Evolutionary conservation across 2,329 filamentous ascomycete genomes (phyloP).

Genomic region (Talaromyces sp.): DNA sequence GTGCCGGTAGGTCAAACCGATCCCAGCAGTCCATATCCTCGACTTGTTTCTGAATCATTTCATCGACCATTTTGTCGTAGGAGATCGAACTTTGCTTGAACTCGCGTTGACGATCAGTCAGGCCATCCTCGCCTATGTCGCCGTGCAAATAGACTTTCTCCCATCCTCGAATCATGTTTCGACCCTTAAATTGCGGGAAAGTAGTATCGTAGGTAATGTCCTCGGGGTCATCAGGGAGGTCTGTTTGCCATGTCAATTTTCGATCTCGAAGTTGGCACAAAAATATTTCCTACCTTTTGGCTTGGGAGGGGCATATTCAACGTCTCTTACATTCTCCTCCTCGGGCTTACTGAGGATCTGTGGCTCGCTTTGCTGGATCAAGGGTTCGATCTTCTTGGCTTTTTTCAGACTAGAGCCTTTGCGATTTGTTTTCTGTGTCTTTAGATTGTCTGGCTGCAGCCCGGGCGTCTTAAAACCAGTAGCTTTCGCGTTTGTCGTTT

Average conservation of each 20-base stretch:
- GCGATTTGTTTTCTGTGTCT: conserved; percentile 57
- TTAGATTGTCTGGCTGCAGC: conserved; percentile 54
- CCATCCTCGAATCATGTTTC: conserved; percentile 48
- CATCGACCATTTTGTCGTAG: conserved; percentile 58
- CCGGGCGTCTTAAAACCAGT: conserved; percentile 60
- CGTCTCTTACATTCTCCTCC: conserved; percentile 61
- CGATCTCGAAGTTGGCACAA: conserved; percentile 2
- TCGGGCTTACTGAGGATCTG: conserved; percentile 42
- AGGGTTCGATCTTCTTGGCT: conserved; percentile 51
- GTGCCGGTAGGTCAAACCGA: conserved; percentile 25
- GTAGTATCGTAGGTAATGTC: conserved; percentile 44
- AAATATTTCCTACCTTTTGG: conserved; percentile 42
- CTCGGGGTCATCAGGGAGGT: conserved; percentile 40
- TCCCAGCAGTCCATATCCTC: conserved; percentile 45
- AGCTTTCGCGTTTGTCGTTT: conserved; percentile 92
- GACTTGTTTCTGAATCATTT: conserved; percentile 61
- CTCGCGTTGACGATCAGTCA: conserved; percentile 63
- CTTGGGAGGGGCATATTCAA: conserved; percentile 83
- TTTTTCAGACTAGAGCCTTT: conserved; percentile 57
- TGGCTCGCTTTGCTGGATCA: conserved; percentile 38
- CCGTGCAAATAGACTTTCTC: conserved; percentile 45
- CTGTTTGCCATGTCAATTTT: conserved; percentile 32
- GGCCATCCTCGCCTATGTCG: conserved; percentile 47
- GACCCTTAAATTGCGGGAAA: conserved; percentile 48
- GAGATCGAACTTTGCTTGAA: conserved; percentile 60